Evolutionary conservation across 768 basidiomycete species (phyloP).

Genomic region (Pleurotus tuber-regium): DNA sequence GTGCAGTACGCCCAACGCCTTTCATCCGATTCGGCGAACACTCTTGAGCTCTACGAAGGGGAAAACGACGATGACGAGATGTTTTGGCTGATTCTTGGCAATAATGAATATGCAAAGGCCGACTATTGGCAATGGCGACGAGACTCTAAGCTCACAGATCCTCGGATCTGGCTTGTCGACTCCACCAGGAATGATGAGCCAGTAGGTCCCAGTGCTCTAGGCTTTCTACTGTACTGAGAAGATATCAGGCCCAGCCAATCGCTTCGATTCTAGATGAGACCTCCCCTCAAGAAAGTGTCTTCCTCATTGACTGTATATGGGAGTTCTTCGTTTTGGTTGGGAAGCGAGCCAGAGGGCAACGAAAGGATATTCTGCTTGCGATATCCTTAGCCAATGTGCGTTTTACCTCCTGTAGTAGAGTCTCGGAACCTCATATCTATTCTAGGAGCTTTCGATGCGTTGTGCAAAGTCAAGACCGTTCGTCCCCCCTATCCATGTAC

Average conservation of each 20-base stretch:
- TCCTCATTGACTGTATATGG: slow-evolving; percentile 74
- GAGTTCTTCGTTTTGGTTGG: slow-evolving; percentile 79
- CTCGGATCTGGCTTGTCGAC: slow-evolving; percentile 63
- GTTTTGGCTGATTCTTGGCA: slow-evolving; percentile 87
- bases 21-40: slow-evolving; percentile 29
- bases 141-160: slow-evolving; percentile 33
- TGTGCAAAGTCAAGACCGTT: slow-evolving; percentile 62
- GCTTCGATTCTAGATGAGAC: slow-evolving; percentile 39
- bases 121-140: slow-evolving; percentile 82
- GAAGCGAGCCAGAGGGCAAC: slow-evolving; percentile 55
- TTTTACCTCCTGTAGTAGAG: neutral
- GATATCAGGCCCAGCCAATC: slow-evolving; percentile 45
- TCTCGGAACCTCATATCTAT: neutral
- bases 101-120: slow-evolving; percentile 70
- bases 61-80: slow-evolving; percentile 67
- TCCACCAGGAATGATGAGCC: slow-evolving; percentile 26
- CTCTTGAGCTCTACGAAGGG: slow-evolving; percentile 64
- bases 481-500: slow-evolving; percentile 67
- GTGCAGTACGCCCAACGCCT: slow-evolving; percentile 55
- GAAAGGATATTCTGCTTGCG: slow-evolving; percentile 60
- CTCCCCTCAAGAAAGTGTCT: slow-evolving; percentile 44
- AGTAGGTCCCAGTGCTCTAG: slow-evolving; percentile 32
- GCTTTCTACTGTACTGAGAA: neutral
- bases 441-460: slow-evolving; percentile 51
- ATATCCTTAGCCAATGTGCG: slow-evolving; percentile 55